A percentile compares a stretch with the other conserved stretches of the same genome.
Evolutionary conservation across 345 rosid species (phyloP).

Genomic region (Boechera stricta): DNA sequence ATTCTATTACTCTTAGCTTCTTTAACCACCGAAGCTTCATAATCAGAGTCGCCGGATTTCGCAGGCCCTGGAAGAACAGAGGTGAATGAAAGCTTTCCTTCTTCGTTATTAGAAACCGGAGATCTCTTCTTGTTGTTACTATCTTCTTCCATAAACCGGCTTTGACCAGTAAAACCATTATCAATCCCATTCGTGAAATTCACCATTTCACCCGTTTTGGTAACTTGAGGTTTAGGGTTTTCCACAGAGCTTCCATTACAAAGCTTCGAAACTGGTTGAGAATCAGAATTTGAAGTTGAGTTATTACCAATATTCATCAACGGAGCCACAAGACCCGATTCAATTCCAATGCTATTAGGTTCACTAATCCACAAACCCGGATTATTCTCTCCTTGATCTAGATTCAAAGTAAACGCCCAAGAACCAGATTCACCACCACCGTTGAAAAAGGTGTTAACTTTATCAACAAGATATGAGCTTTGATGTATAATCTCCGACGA

Average conservation of each 20-base stretch:
- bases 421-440: slow-evolving; percentile 56
- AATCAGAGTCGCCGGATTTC: slow-evolving; percentile 79
- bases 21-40: slow-evolving; percentile 78
- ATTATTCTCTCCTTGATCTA: slow-evolving; percentile 82
- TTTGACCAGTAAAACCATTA: slow-evolving; percentile 25
- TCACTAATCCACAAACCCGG: slow-evolving; percentile 79
- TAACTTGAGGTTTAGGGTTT: slow-evolving; percentile 33
- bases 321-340: slow-evolving; percentile 26
- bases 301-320: slow-evolving; percentile 24
- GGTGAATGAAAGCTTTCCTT: slow-evolving; percentile 83
- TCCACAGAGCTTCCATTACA: slow-evolving; percentile 52
- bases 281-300: slow-evolving; percentile 38
- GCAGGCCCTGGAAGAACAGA: slow-evolving; percentile 55
- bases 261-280: slow-evolving; percentile 47
- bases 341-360: slow-evolving; percentile 49
- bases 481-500: slow-evolving; percentile 73
- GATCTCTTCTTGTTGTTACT: slow-evolving; percentile 68
- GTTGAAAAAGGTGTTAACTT: slow-evolving; percentile 68
- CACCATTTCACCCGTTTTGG: not conserved
- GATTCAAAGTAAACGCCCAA: slow-evolving; percentile 52
- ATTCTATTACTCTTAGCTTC: slow-evolving; percentile 66
- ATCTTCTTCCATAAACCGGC: slow-evolving; percentile 33
- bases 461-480: slow-evolving; percentile 75
- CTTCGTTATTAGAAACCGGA: slow-evolving; percentile 69
- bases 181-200: not conserved